Base-by-base conservation (phyloP, 73 alveolate genomes). In the Paramecium sexaurelia region DNA sequence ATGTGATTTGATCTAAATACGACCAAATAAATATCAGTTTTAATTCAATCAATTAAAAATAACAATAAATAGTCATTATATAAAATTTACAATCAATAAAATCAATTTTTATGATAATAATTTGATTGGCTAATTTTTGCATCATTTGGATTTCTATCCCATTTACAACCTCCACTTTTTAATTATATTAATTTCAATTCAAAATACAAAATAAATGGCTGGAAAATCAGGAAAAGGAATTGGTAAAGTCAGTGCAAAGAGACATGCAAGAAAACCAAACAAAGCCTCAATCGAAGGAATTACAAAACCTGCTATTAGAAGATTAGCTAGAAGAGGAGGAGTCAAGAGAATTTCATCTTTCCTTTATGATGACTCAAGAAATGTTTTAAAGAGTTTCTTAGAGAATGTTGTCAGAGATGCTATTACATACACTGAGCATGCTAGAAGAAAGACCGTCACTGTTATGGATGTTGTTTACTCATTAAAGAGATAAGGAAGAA, bases 321-420 rank as follows among this genome's bases (percentile, higher is more conserved):
- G 99, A 96, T 95, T 96, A 88, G 99, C 99, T 37, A 96, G 99
- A 95, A 96, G 98, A 95, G 99, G 99, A 86, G 99, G 99, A 27
- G 97, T 96, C 41, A 96, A 95, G 92, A 96, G 99, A 93, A 95
- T 96, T 57, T 83, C 97, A 45, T 95, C 95, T 41, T 92, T 87
- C 71, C 92, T 96, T 66, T 96, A 96, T 90, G 96, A 95, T 89
- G 99, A 96, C 94, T 75, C 97, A 71, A 96, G 99, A 95, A 87
- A 90, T 78, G 96, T 92, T 86, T 69, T 93, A 41, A 93, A 86
- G 93, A 91, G 90, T 37, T 96, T 96, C 92, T 67, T 96, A 13
- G 97, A 96, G 73, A 93, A 93, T 41, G 96, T 96, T 75, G 96
- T 94, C 40, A 93, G 96, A 93, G 98, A 96, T 71, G 92, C 98